A percentile compares a stretch with the other conserved stretches of the same genome.
Conservation (phyloP, 139 green algal species). For the Chlamydomonas sphaeroides region DNA sequence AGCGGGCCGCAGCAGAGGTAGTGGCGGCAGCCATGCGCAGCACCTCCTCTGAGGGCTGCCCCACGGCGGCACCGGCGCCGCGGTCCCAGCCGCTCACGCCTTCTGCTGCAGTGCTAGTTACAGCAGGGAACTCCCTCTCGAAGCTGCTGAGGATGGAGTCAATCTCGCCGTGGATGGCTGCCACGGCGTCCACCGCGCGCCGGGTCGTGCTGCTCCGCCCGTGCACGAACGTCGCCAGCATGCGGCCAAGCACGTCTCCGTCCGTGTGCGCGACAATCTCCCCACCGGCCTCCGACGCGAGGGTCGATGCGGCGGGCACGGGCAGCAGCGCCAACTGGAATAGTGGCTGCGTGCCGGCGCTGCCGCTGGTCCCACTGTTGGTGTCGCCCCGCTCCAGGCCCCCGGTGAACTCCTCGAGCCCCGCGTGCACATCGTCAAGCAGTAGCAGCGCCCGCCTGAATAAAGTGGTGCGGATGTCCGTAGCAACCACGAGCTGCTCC, state of each 20-base stretch:
- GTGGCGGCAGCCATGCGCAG: constrained; percentile 32
- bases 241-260: not conserved
- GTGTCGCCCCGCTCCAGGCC: too few species aligned
- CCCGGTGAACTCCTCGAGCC: constrained; percentile 14
- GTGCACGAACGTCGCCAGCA: constrained; percentile 1
- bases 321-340: not conserved
- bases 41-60: constrained; percentile 17
- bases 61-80: too few species aligned
- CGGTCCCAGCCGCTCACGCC: too few species aligned
- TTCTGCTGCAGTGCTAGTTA: too few species aligned
- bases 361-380: too few species aligned
- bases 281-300: too few species aligned
- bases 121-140: constrained; percentile 22
- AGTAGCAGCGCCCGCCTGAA: constrained; percentile 12
- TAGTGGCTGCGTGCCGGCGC: too few species aligned
- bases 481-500: not conserved
- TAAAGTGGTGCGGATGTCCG: constrained; percentile 9
- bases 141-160: constrained; percentile 15
- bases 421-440: constrained; percentile 11
- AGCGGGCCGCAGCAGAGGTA: constrained; percentile 7
- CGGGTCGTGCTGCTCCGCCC: not conserved
- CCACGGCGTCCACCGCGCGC: constrained; percentile 5
- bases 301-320: too few species aligned
- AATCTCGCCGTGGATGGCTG: constrained; percentile 23
- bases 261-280: too few species aligned